Conservation (phyloP, 2,329 filamentous ascomycete genomes). For the Paracamarosporium sp. region DNA sequence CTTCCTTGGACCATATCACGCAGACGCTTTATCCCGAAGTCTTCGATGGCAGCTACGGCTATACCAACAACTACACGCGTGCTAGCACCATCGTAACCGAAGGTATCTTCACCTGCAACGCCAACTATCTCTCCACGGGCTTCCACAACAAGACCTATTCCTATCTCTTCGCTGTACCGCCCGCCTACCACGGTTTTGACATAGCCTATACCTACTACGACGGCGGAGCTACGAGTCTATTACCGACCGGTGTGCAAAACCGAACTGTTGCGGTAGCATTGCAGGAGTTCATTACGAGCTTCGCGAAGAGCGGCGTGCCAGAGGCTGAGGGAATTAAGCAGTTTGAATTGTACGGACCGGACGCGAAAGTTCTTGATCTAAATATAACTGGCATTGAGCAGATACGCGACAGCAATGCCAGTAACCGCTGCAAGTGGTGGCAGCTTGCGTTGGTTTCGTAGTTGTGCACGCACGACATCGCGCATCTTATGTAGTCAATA, state of each 20-base stretch:
- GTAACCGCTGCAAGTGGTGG: conserved; percentile 61
- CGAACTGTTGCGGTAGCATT: conserved; percentile 50
- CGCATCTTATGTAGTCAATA: background rate
- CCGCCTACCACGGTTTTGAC: conserved; percentile 62
- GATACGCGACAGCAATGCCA: conserved; percentile 54
- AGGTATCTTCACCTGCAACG: conserved; percentile 58
- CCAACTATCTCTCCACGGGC: conserved; percentile 57
- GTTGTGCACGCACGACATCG: background rate
- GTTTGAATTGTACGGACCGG: conserved; percentile 56
- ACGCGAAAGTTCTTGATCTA: conserved; percentile 54
- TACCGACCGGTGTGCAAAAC: conserved; percentile 30
- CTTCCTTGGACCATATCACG: conserved; percentile 50
- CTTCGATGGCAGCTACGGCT: conserved; percentile 55
- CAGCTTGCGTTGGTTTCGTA: conserved; percentile 54
- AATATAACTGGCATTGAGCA: conserved; percentile 51
- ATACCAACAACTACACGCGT: conserved; percentile 54
- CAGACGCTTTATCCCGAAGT: conserved; percentile 58
- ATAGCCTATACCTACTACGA: conserved; percentile 62
- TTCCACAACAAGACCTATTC: conserved; percentile 56
- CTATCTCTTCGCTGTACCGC: conserved; percentile 62
- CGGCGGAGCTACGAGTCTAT: conserved; percentile 27
- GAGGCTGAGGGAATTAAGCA: conserved; percentile 47
- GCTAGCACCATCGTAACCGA: conserved; percentile 53
- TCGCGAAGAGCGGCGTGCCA: conserved; percentile 49
- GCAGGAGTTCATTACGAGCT: conserved; percentile 55